A percentile compares a stretch with the other conserved stretches of the same genome.
Conservation (phyloP, 176 grass and related monocot genomes). For the Guadua angustifolia region DNA sequence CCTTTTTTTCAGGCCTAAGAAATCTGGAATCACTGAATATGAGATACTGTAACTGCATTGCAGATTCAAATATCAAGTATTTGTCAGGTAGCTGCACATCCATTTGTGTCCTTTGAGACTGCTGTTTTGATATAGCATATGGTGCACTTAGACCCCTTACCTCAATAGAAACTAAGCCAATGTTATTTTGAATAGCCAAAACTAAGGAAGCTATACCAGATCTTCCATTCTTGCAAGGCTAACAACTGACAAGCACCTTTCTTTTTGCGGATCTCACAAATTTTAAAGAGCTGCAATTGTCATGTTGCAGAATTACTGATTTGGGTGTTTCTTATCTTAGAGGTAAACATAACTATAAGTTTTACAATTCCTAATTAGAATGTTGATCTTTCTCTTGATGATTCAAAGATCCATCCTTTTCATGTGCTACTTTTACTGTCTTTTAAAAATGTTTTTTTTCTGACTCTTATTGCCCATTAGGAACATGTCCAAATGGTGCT, state of each 20-base stretch:
- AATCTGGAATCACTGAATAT: slow-evolving; percentile 86
- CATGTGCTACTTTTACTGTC: slow-evolving; percentile 3
- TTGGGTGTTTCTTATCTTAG: slow-evolving; percentile 74
- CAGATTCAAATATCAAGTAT: slow-evolving; percentile 72
- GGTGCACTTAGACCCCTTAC: background rate
- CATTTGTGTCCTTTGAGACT: slow-evolving; percentile 15
- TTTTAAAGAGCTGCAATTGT: slow-evolving; percentile 25
- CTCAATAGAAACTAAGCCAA: too few relatives aligned
- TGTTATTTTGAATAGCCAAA: too few relatives aligned
- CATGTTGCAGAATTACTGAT: slow-evolving; percentile 82
- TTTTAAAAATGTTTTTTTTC: background rate
- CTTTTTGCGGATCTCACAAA: too few relatives aligned
- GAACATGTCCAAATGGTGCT: slow-evolving; percentile 70
- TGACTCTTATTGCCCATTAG: slow-evolving; percentile 47
- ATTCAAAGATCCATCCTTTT: background rate
- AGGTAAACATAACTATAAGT: slow-evolving; percentile 54
- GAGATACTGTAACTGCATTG: slow-evolving; percentile 77
- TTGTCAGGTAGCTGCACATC: slow-evolving; percentile 66
- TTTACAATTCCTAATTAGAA: background rate
- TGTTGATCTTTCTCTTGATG: slow-evolving; percentile 18
- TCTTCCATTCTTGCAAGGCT: too few relatives aligned
- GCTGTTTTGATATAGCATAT: background rate
- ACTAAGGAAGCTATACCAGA: background rate
- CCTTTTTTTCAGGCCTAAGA: slow-evolving; percentile 57
- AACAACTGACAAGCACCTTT: too few relatives aligned